These are phyloP conservation scores for Colletotrichum cuscutae DNA, from an alignment of 2,329 filamentous ascomycete species.

Conservation along the genomic window DNA sequence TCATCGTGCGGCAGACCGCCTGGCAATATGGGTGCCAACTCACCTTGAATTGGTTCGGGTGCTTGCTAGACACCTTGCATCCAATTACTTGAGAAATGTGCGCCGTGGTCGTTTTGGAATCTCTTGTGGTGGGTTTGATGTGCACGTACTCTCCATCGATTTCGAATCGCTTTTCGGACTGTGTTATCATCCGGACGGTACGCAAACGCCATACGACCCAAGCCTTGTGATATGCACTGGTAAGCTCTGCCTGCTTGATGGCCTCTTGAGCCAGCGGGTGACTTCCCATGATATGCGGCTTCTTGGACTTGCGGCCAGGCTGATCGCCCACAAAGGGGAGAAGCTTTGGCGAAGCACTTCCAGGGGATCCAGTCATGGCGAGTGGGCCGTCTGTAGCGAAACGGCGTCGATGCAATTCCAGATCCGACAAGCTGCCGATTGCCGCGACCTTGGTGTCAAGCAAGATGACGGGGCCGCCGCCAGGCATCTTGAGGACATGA, in stretches of 20 bases:
- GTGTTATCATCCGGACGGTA: slow-evolving; percentile 81
- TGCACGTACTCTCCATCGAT: slow-evolving; percentile 90
- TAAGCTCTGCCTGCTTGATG: slow-evolving; percentile 68
- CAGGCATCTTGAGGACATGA: slow-evolving; percentile 81
- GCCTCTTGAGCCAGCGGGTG: slow-evolving; percentile 76
- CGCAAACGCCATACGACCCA: slow-evolving; percentile 86
- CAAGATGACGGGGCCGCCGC: slow-evolving; percentile 78
- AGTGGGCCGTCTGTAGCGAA: slow-evolving; percentile 80
- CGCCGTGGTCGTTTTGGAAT: slow-evolving; percentile 80
- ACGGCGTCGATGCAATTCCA: slow-evolving; percentile 79
- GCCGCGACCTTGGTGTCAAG: slow-evolving; percentile 83
- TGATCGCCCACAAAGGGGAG: slow-evolving; percentile 60
- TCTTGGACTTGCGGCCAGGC: slow-evolving; percentile 59
- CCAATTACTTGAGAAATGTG: slow-evolving; percentile 86
- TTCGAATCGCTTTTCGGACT: slow-evolving; percentile 79
- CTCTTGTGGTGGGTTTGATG: slow-evolving; percentile 78
- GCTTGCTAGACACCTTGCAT: slow-evolving; percentile 82
- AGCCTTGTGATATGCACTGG: slow-evolving; percentile 72
- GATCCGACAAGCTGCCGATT: slow-evolving; percentile 77
- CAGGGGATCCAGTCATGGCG: slow-evolving; percentile 75
- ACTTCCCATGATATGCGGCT: slow-evolving; percentile 61
- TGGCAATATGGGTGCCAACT: slow-evolving; percentile 36
- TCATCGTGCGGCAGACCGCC: neutral
- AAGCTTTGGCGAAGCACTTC: slow-evolving; percentile 75
- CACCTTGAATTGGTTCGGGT: slow-evolving; percentile 84